Conservation (phyloP, 495 filamentous ascomycete genomes). For the Hamigera avellanea region DNA sequence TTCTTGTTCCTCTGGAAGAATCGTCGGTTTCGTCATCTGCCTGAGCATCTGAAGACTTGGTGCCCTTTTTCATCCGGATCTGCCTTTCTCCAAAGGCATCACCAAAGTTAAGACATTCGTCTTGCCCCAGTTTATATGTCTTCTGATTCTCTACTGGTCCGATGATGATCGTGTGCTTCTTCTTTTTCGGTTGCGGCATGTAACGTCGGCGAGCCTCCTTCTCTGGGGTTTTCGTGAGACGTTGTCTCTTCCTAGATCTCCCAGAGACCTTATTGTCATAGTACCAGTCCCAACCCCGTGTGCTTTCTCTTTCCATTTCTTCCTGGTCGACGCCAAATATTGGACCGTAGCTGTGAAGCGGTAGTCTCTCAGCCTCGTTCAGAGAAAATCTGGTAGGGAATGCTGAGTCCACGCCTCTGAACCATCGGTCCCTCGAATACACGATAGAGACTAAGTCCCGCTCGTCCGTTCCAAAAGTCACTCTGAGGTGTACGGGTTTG, state of each 20-base stretch:
- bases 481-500: slow-evolving; percentile 22
- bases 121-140: slow-evolving; percentile 24
- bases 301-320: slow-evolving; percentile 30
- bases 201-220: slow-evolving; percentile 20
- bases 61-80: slow-evolving; percentile 2
- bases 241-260: slow-evolving; percentile 28
- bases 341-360: slow-evolving; percentile 31
- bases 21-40: neutral
- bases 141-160: slow-evolving; percentile 37
- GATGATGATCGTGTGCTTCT: slow-evolving; percentile 35
- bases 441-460: slow-evolving; percentile 34
- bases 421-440: slow-evolving; percentile 37
- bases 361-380: slow-evolving; percentile 8
- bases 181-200: slow-evolving; percentile 20
- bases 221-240: slow-evolving; percentile 16
- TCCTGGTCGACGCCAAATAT: slow-evolving; percentile 27
- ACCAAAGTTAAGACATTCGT: slow-evolving; percentile 30
- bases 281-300: slow-evolving; percentile 47
- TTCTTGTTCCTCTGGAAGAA: slow-evolving; percentile 5
- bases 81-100: slow-evolving; percentile 28
- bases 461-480: slow-evolving; percentile 33
- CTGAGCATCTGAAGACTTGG: neutral
- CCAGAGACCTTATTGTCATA: slow-evolving; percentile 24
- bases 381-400: slow-evolving; percentile 35
- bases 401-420: slow-evolving; percentile 29